Percentiles rank a stretch among this genome's conserved stretches.
Evolutionary conservation across 129 eudicot genomes (phyloP).

Genomic region (Centrapalus pauciflorus): DNA sequence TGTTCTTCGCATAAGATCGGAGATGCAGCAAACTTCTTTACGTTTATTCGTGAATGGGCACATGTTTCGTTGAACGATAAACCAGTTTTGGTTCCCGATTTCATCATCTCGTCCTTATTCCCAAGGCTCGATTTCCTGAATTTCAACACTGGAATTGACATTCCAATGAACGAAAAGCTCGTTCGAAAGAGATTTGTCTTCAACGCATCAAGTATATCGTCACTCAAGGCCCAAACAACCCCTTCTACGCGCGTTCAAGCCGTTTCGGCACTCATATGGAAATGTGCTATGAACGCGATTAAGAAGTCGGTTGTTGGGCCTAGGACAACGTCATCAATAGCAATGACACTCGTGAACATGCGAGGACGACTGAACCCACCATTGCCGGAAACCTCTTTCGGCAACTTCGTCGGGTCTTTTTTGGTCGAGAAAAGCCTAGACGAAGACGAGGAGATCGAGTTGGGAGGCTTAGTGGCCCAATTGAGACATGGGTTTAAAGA

Average conservation of each 20-base stretch:
- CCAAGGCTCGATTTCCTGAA: slow-evolving; percentile 13
- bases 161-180: slow-evolving; percentile 1
- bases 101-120: background rate
- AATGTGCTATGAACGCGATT: slow-evolving; percentile 25
- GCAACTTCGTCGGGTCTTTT: slow-evolving; percentile 29
- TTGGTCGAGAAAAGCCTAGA: slow-evolving; percentile 3
- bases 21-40: slow-evolving; percentile 15
- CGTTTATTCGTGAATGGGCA: slow-evolving; percentile 34
- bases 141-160: slow-evolving; percentile 10
- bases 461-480: slow-evolving; percentile 3
- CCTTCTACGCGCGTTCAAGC: slow-evolving; percentile 29
- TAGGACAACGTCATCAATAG: background rate
- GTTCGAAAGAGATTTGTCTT: slow-evolving; percentile 27
- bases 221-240: slow-evolving; percentile 14
- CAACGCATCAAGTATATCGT: slow-evolving; percentile 6
- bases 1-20: slow-evolving; percentile 34
- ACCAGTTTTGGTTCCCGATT: slow-evolving; percentile 10
- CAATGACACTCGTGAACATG: slow-evolving; percentile 25
- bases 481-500: slow-evolving; percentile 23
- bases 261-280: slow-evolving; percentile 19
- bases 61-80: background rate
- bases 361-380: slow-evolving; percentile 24
- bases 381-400: slow-evolving; percentile 23
- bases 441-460: slow-evolving; percentile 4
- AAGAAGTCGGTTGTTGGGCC: background rate